phyloP scores from a whole-genome alignment of 192 early-diverging fungal species.

The Gaertneriomyces semiglobifer region DNA sequence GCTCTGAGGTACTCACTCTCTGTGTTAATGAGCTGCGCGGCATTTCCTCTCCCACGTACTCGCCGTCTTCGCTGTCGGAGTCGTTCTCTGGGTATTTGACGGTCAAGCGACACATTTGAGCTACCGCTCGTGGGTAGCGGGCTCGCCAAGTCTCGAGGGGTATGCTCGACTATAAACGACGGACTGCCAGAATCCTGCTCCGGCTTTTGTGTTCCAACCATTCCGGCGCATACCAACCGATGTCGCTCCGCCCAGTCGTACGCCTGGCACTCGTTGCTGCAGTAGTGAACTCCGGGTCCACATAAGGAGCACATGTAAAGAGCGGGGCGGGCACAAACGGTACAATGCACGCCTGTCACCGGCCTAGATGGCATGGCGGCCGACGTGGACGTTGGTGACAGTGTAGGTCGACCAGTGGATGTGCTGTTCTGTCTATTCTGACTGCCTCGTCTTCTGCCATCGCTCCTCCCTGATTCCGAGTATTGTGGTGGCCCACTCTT shows the following conservation, averaged over 20 bases:
- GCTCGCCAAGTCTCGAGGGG: not conserved
- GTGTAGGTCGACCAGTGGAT: too few species aligned
- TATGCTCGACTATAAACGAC: not conserved
- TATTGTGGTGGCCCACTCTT: too few species aligned
- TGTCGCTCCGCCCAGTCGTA: constrained; percentile 52
- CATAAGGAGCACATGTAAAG: constrained; percentile 40
- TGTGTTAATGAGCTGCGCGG: constrained; percentile 30
- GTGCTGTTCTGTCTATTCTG: too few species aligned
- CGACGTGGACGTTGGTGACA: too few species aligned
- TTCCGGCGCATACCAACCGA: constrained; percentile 45
- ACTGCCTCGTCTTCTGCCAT: too few species aligned
- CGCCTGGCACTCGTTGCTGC: constrained; percentile 58
- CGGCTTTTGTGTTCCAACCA: constrained; percentile 6
- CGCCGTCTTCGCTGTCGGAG: constrained; percentile 10
- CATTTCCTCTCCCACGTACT: constrained; percentile 24
- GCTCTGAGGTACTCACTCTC: constrained; percentile 26
- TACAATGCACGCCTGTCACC: constrained; percentile 10
- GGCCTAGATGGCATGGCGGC: too few species aligned
- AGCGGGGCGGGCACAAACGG: constrained; percentile 31
- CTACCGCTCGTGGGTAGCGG: not conserved
- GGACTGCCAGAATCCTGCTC: not conserved
- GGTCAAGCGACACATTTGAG: constrained; percentile 1
- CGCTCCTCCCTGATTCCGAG: too few species aligned
- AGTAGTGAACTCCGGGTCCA: constrained; percentile 41
- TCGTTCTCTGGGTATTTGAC: not conserved